phyloP scores from a whole-genome alignment of 768 basidiomycete genomes.

The Chlorophyllum brunneum region DNA sequence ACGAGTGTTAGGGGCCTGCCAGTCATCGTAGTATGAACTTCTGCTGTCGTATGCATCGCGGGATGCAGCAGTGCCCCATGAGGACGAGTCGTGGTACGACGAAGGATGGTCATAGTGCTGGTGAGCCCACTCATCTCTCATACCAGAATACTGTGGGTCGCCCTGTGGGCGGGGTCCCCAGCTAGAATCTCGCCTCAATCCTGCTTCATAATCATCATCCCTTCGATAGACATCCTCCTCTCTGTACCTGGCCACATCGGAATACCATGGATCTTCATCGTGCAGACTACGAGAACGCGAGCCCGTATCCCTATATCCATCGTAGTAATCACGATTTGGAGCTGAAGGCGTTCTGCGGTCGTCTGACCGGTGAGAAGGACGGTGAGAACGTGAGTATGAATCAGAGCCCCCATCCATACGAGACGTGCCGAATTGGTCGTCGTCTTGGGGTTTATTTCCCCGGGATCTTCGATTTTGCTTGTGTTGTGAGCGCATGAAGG shows the following conservation, averaged over 20 bases:
- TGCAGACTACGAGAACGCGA: constrained; percentile 48
- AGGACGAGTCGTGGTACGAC: constrained; percentile 44
- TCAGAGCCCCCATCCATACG: constrained; percentile 52
- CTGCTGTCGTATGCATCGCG: constrained; percentile 35
- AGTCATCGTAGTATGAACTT: constrained; percentile 31
- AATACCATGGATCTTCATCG: constrained; percentile 52
- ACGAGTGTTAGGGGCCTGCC: constrained; percentile 21
- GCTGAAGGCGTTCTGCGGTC: constrained; percentile 42
- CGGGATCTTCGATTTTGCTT: constrained; percentile 47
- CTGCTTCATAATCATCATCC: constrained; percentile 44
- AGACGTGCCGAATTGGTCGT: constrained; percentile 44
- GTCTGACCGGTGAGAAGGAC: constrained; percentile 45
- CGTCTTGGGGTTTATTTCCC: constrained; percentile 45
- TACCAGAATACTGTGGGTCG: constrained; percentile 37
- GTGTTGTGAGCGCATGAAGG: constrained; percentile 40
- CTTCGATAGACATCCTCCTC: constrained; percentile 45
- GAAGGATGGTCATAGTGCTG: constrained; percentile 39
- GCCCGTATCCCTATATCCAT: constrained; percentile 52
- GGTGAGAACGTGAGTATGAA: constrained; percentile 46
- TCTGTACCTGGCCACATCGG: constrained; percentile 42
- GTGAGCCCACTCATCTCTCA: constrained; percentile 49
- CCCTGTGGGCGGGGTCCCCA: constrained; percentile 36
- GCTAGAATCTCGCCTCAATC: constrained; percentile 40
- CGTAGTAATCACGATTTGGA: constrained; percentile 39
- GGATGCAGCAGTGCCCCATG: constrained; percentile 33